Evolutionary conservation across 73 alveolate species (phyloP), one percentile per base, ranked within the genome.

Genomic region (Tetrahymena malaccensis): DNA sequence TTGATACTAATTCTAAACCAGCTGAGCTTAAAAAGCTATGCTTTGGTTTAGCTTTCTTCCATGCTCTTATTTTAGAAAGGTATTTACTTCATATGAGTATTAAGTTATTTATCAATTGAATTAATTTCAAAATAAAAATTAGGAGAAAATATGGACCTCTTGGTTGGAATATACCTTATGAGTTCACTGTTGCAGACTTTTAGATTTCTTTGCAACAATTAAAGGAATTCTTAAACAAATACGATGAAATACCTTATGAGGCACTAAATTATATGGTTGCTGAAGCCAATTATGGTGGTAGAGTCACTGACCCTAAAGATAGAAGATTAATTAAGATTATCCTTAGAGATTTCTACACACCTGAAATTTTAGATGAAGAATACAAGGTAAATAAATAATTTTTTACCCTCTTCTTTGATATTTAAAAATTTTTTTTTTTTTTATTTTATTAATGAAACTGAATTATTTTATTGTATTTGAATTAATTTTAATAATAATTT

Each of bases 101-200:
- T 35, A 35, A 35, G 2, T 35, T 2, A 4, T 35, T 35, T 35
- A 35, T 4, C 43, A 35, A 35, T 4, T 35, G 3, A 27, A 70
- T 19, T 12, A 3, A 17, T 70, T 19, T 27, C 37, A 13, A 70
- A 70, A 70, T 19, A 50, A 70, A 70, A n/a, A n/a, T n/a, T n/a
- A 70, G 99, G 96, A 98, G 99, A 96, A 99, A 99, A 97, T 99
- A 98, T 96, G 99, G 99, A 6, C 99, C 99, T 16, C 98, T 99
- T 57, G 99, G 99, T 43, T 99, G 99, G 99, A 99, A 99, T 96
- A 99, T 99, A 93, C 99, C 99, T 22, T 99, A 99, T 97, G 99
- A 99, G 97, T 99, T 99, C 96, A 98, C 99, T 19, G 56, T 95
- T 34, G 97, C 95, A 8, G 95, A 94, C 57, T 12, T 94, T 22